Conservation (phyloP, 371 early-diverging fungal species). For the Zychaea mexicana region DNA sequence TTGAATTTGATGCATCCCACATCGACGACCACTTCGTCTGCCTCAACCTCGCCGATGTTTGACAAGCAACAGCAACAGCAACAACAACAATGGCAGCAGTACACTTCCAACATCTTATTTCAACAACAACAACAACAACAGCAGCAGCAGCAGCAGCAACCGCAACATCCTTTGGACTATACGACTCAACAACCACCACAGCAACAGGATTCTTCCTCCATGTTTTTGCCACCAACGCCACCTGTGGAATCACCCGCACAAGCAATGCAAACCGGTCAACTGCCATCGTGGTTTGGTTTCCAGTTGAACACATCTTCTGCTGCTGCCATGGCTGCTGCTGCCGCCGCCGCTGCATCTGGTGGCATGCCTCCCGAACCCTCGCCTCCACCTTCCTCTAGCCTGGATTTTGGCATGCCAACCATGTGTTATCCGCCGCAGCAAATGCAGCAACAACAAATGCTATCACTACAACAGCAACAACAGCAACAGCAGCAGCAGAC, state of each 20-base stretch:
- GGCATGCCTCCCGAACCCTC: constrained; percentile 5
- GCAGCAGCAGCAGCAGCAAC: not conserved
- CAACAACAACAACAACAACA: not conserved
- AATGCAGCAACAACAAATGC: not conserved
- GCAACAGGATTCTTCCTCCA: not conserved
- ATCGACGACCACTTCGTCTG: not conserved
- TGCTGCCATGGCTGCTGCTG: not conserved
- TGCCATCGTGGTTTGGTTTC: constrained; percentile 11
- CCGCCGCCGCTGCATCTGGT: not conserved
- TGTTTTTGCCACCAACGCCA: constrained; percentile 14
- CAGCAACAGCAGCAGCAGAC: not conserved
- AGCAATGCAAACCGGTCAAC: not conserved
- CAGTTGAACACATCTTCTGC: not conserved
- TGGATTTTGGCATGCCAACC: constrained; percentile 2
- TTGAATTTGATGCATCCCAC: constrained; percentile 6
- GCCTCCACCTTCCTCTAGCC: not conserved
- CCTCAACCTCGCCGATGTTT: not conserved
- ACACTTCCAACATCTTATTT: not conserved
- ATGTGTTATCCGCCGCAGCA: constrained; percentile 8
- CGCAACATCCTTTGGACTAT: constrained; percentile 1
- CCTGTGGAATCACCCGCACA: constrained; percentile 13
- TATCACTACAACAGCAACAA: constrained; percentile 6
- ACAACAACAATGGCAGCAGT: not conserved
- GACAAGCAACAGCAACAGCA: not conserved
- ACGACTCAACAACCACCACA: not conserved